Percentiles rank a stretch among this genome's conserved stretches.
Conservation (phyloP, 2,329 filamentous ascomycete genomes). For the Ophiosphaerella korrae region DNA sequence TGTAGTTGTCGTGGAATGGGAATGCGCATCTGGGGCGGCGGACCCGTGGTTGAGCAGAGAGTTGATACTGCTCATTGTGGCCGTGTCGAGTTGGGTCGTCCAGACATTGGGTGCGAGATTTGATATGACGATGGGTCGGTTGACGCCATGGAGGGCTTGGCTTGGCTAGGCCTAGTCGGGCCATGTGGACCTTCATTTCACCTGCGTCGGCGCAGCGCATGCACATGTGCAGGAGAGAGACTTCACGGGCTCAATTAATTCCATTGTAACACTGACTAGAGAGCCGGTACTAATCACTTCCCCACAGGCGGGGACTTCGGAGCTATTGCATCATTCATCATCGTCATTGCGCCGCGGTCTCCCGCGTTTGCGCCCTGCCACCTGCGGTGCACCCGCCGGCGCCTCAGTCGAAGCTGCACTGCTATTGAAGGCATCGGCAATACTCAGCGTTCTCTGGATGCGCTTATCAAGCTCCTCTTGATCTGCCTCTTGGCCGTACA, state of each 20-base stretch:
- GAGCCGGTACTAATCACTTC: background rate
- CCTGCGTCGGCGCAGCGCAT: too few relatives aligned
- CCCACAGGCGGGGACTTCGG: background rate
- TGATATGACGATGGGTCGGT: constrained; percentile 1
- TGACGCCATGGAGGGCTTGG: background rate
- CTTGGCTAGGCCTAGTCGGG: background rate
- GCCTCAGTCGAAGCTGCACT: constrained; percentile 8
- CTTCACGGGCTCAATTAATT: too few relatives aligned
- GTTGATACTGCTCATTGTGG: constrained; percentile 43
- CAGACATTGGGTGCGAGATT: background rate
- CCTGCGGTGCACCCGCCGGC: constrained; percentile 10
- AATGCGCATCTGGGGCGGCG: constrained; percentile 16
- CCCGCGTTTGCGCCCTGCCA: constrained; percentile 22
- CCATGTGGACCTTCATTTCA: too few relatives aligned
- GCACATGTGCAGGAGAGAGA: too few relatives aligned
- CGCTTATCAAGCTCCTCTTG: constrained; percentile 39
- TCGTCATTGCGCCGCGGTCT: constrained; percentile 17
- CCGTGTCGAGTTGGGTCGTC: too few relatives aligned
- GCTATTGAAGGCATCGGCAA: constrained; percentile 24
- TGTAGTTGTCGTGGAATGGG: constrained; percentile 13
- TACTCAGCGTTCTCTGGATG: constrained; percentile 40
- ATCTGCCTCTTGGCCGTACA: constrained; percentile 38
- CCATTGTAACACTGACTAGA: too few relatives aligned
- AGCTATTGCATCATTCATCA: background rate
- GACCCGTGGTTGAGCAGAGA: constrained; percentile 43